A percentile compares a stretch with the other conserved stretches of the same genome.
These are phyloP conservation scores for Mycena vulgaris DNA, from an alignment of 768 basidiomycete species.

Conservation along the genomic window DNA sequence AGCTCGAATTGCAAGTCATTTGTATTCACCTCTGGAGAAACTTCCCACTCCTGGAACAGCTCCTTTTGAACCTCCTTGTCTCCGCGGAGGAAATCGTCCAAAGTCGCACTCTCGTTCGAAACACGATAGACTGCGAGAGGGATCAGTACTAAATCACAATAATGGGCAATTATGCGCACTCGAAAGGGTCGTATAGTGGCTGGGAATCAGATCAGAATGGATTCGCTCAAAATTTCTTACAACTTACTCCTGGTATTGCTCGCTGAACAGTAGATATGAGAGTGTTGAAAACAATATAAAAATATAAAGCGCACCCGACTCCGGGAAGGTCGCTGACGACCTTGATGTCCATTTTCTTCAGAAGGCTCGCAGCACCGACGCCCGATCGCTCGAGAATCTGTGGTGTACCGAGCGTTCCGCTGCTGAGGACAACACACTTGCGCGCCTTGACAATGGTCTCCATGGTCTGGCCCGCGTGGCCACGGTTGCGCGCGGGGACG, in stretches of 20 bases:
- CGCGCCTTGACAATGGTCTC: constrained; percentile 79
- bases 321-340: constrained; percentile 80
- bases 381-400: constrained; percentile 84
- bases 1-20: background rate
- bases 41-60: constrained; percentile 42
- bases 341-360: constrained; percentile 72
- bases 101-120: constrained; percentile 72
- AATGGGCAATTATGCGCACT: constrained; percentile 51
- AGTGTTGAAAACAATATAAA: background rate
- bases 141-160: constrained; percentile 16
- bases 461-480: constrained; percentile 61
- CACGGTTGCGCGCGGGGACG: constrained; percentile 74
- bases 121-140: constrained; percentile 71
- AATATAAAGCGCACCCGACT: constrained; percentile 64
- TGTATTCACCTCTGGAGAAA: constrained; percentile 50
- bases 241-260: constrained; percentile 74
- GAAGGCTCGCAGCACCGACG: constrained; percentile 68
- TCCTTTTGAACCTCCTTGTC: constrained; percentile 71
- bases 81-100: constrained; percentile 81
- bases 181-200: constrained; percentile 78
- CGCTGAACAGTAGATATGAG: constrained; percentile 52
- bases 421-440: constrained; percentile 76
- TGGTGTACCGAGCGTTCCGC: constrained; percentile 79
- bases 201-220: constrained; percentile 4
- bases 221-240: background rate